Evolutionary conservation across 148 eudicot genomes (phyloP), one percentile per base, ranked within the genome.

Genomic region (Fallopia convolvulus): DNA sequence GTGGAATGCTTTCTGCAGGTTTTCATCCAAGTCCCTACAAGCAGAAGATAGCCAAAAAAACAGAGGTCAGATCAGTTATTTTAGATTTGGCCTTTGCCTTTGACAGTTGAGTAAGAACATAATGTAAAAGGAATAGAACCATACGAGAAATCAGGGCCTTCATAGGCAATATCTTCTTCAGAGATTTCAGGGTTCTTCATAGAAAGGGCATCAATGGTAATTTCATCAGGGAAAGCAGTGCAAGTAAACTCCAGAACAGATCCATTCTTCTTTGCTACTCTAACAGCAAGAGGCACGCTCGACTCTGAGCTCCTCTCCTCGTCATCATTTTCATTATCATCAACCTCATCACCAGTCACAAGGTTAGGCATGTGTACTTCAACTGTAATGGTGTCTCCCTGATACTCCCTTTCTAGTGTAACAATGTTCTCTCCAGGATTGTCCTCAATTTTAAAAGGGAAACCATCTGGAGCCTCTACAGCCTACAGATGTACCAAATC

Each of bases 1-100:
- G 82, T 82, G 88, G 83, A 91, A 89, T 14, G 90, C 92, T 81
- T 89, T 89, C 83, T 91, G 96, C 82, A 91, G 71, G 80, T 91
- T 91, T 75, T 89, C 96, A 85, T 91, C 92, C 91, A 91, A 85
- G 66, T 87, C 91, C 77, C 96, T 91, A 49, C 60, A 52, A 75
- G 78, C 17, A n/a, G 14, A 33, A 66, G 26, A 44, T 11, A 52
- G 50, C 21, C 20, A 42, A 11, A 17, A 30, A 33, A 49, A 68
- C 0, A 11, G 32, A 52, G 2, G 26, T 78, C 13, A 53, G 49
- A 48, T 12, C 36, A 8, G 17, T 9, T 9, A 44, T 36, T 1
- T 36, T 2, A 36, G 39, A 36, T 48, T 33, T 33, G 14, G n/a
- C 66, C 63, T 18, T 56, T 58, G 23, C 8, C 32, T 17, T n/a